Conservation (phyloP, 164 flowering plant genomes). For the Tetracentron sinense region DNA sequence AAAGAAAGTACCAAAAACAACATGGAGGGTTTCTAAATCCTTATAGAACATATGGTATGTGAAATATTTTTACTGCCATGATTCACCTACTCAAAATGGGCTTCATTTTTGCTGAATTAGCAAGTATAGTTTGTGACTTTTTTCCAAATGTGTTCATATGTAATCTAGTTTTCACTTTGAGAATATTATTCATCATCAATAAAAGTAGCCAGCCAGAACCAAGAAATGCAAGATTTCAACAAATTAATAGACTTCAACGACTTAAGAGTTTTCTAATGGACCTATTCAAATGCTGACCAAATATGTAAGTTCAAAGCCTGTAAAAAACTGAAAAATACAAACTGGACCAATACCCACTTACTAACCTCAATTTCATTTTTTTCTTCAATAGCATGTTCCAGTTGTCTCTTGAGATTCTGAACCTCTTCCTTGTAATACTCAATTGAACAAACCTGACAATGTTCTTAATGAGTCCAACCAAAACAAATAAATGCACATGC, state of each 20-base stretch:
- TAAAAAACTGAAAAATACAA: not conserved
- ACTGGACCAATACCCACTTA: not conserved
- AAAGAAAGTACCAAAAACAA: not conserved
- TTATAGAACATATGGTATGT: too few species aligned
- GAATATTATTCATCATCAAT: not conserved
- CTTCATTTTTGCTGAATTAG: too few species aligned
- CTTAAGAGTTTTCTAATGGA: not conserved
- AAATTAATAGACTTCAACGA: not conserved
- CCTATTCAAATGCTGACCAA: not conserved
- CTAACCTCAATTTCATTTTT: slow-evolving; percentile 74
- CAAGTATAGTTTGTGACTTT: too few species aligned
- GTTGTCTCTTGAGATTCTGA: slow-evolving; percentile 51
- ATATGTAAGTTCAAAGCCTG: not conserved
- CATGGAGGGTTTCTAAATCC: not conserved
- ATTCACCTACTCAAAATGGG: too few species aligned
- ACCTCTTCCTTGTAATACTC: slow-evolving; percentile 46
- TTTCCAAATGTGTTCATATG: too few species aligned
- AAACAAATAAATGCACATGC: slow-evolving; percentile 1
- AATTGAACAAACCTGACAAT: slow-evolving; percentile 40
- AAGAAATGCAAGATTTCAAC: not conserved
- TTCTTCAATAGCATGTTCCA: slow-evolving; percentile 48
- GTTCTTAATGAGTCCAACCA: not conserved
- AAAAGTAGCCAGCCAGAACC: not conserved
- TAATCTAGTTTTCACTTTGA: too few species aligned
- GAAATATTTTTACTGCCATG: not conserved